These are phyloP conservation scores for Hapsidospora chrysogenum DNA, from an alignment of 495 filamentous ascomycete genomes.

Conservation along the genomic window DNA sequence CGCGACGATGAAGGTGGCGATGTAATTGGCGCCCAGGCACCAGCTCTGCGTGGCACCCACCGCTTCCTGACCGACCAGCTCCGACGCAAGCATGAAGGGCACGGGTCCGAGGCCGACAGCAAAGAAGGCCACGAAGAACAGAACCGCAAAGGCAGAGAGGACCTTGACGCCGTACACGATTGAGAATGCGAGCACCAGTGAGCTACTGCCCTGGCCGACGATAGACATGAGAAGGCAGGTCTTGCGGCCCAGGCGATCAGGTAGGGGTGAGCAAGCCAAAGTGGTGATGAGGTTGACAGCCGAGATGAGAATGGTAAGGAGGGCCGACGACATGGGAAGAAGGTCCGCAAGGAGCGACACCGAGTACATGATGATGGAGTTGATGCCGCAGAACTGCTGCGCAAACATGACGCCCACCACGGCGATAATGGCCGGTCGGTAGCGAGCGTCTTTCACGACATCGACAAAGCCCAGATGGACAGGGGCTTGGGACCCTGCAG, in stretches of 20 bases:
- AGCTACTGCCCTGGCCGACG: constrained; percentile 61
- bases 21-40: constrained; percentile 74
- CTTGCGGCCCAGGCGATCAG: constrained; percentile 77
- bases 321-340: constrained; percentile 55
- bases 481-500: constrained; percentile 16
- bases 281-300: constrained; percentile 76
- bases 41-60: constrained; percentile 79
- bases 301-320: constrained; percentile 73
- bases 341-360: constrained; percentile 69
- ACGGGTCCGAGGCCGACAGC: constrained; percentile 85
- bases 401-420: constrained; percentile 84
- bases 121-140: constrained; percentile 78
- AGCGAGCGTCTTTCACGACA: constrained; percentile 44
- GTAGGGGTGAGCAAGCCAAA: constrained; percentile 58
- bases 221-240: constrained; percentile 66
- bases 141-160: constrained; percentile 60
- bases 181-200: constrained; percentile 56
- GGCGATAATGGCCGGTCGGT: constrained; percentile 63
- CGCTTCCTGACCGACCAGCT: constrained; percentile 75
- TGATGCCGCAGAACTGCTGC: constrained; percentile 86
- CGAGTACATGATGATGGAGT: constrained; percentile 96
- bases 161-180: constrained; percentile 52
- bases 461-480: constrained; percentile 47
- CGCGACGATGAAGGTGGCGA: constrained; percentile 79
- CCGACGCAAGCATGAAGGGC: constrained; percentile 81